These are phyloP conservation scores for Blastobotrys petasosporus DNA, from an alignment of 1,139 yeast genomes.

Conservation along the genomic window DNA sequence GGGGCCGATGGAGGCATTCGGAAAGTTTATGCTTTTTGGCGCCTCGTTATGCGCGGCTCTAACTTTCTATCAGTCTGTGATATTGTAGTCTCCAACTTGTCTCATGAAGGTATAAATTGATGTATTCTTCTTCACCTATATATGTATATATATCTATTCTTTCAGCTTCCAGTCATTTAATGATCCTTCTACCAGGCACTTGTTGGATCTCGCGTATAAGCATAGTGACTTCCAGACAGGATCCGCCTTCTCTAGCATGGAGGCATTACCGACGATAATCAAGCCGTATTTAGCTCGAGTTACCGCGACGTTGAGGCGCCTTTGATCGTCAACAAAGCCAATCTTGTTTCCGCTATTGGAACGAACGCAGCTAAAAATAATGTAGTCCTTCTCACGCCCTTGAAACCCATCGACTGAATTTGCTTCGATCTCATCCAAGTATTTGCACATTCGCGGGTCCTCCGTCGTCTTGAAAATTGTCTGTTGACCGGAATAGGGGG, in stretches of 20 bases:
- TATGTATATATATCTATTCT: no score
- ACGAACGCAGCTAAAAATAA: conserved; percentile 84
- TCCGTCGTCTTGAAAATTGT: conserved; percentile 77
- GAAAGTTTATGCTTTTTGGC: no score
- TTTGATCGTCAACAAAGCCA: conserved; percentile 83
- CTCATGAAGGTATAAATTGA: no score
- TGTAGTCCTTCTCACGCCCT: conserved; percentile 90
- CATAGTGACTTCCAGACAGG: conserved; percentile 57
- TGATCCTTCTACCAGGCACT: no score
- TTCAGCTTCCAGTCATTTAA: no score
- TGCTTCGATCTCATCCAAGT: conserved; percentile 69
- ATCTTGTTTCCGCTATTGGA: conserved; percentile 77
- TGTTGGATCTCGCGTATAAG: no score
- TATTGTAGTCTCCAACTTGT: no score
- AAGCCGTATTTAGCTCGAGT: conserved; percentile 88
- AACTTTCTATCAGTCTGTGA: no score
- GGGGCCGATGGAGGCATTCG: no score
- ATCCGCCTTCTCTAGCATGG: conserved; percentile 61
- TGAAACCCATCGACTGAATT: conserved; percentile 95
- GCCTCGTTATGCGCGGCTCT: no score
- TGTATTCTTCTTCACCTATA: no score
- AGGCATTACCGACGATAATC: conserved; percentile 80
- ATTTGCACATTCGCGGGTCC: conserved; percentile 54
- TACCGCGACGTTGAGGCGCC: conserved; percentile 87
- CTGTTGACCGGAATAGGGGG: conserved; percentile 94